Evolutionary conservation across 164 flowering plant genomes (phyloP), one percentile per base, ranked within the genome.

Genomic region (Chimonanthus praecox): DNA sequence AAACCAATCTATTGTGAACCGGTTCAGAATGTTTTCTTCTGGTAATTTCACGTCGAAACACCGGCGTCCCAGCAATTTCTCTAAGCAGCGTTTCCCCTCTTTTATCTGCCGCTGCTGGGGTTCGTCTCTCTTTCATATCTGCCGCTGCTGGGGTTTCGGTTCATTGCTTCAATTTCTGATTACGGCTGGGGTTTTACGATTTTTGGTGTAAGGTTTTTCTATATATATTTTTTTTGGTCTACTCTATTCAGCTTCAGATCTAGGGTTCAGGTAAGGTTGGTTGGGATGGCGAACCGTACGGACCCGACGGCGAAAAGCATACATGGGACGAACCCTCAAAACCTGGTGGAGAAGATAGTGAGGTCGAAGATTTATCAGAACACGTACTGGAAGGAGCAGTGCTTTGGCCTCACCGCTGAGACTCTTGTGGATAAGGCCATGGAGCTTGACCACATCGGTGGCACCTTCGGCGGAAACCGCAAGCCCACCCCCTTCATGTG

Each of bases 381-480:
- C 80, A 89, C 91, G 0, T 96, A 86, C 83, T 96, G 98, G 99
- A 96, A 96, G 78, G 99, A 96, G 79, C 99, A 96, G 74, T 96
- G 99, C 75, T 96, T 96, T 71, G 97, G 99, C 0, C 79, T 96
- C 21, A 96, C 99, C 0, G 99, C 99, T 3, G 99, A 94, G 79
- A 96, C 97, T 6, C 87, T 96, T 0, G 98, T 96, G 20, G 98
- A 94, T 81, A 96, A 94, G 79, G 99, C 99, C 74, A 94, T 92
- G 99, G 97, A 96, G 82, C 83, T 96, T 67, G 97, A 96, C 80
- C 95, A 94, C 73, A 77, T 96, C 64, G 99, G 98, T 7, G 97
- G 99, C 4, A 92, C 98, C 75, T 82, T 63, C 50, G 97, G 98
- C 4, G 99, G 98, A 48, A 96, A 84, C 70, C 89, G 95, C 33